Percentiles rank a stretch among this genome's conserved stretches.
These are phyloP conservation scores for Punica granatum DNA, from an alignment of 345 rosid species.

Conservation along the genomic window DNA sequence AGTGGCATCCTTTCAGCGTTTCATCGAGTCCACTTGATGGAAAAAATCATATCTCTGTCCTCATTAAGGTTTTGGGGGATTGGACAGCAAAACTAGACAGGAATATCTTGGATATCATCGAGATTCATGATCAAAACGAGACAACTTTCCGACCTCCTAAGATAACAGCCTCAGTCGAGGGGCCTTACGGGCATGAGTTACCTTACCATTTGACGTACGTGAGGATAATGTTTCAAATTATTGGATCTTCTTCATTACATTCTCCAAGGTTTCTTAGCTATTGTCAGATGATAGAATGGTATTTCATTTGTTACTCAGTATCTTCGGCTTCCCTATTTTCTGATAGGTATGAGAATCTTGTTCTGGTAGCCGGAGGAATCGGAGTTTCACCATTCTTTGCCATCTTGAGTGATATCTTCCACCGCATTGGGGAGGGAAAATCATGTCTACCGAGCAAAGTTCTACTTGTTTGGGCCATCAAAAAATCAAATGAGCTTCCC, in stretches of 20 bases:
- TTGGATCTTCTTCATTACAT: too few relatives aligned
- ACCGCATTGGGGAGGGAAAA: constrained; percentile 50
- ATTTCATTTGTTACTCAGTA: not conserved
- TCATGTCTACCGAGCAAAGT: constrained; percentile 61
- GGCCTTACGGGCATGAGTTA: constrained; percentile 79
- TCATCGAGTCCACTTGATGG: constrained; percentile 89
- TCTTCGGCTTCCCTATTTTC: not conserved
- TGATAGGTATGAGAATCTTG: constrained; percentile 68
- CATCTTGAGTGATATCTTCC: constrained; percentile 69
- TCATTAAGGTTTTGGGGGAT: constrained; percentile 72
- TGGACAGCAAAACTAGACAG: constrained; percentile 74
- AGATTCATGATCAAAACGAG: constrained; percentile 22
- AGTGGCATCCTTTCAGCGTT: constrained; percentile 98
- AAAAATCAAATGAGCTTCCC: constrained; percentile 65
- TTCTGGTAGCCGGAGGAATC: constrained; percentile 89
- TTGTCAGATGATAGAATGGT: not conserved
- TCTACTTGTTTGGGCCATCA: constrained; percentile 74
- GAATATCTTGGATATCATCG: constrained; percentile 23
- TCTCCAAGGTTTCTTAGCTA: too few relatives aligned
- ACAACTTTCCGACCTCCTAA: constrained; percentile 11
- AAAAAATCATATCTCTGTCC: constrained; percentile 50
- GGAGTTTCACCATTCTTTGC: constrained; percentile 90
- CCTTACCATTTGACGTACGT: constrained; percentile 72
- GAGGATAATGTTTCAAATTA: not conserved
- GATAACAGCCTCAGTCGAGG: constrained; percentile 75